Evolutionary conservation across 1,284 basidiomycete genomes (phyloP), one percentile per base, ranked within the genome.

Genomic region (Pseudozyma pruni): DNA sequence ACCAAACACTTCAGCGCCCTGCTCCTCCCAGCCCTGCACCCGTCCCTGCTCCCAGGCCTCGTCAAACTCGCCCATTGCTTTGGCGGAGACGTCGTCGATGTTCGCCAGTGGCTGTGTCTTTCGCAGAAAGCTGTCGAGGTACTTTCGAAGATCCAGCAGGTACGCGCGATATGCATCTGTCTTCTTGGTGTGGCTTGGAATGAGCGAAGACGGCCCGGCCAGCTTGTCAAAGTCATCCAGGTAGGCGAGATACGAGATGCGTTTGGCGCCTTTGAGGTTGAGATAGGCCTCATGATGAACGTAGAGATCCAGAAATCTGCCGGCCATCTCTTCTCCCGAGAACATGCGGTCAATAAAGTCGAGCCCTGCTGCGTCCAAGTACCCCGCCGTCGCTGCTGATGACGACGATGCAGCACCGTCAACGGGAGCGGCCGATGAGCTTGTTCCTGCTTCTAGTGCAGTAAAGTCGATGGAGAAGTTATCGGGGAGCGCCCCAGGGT

Each of bases 251-350:
- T 95, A 98, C 80, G 93, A 92, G 42, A 98, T 86, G 83, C 98
- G 96, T 29, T 90, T 89, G 40, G 94, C 83, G 20, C 85, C 83
- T 54, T 80, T 83, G 54, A 83, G 74, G 84, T 99, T 99, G 85
- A 90, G 90, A 84, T 92, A 98, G 43, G 90, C 86, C 42, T 90
- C 89, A 80, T 98, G 95, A 62, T 92, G 89, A 48, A 89, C 85
- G 83, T 98, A 93, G 59, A 99, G 83, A 83, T 98, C 96, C 63
- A 98, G 87, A 83, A 95, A 97, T 83, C 92, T 91, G 44, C 96
- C 96, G 68, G 94, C 93, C 33, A 88, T 88, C 83, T 99, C 96
- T 85, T 98, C 95, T 37, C 96, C 96, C 19, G 71, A 74, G 41
- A 82, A 82, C 62, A 79, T 73, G 38, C 79, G 68, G 46, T 81